Evolutionary conservation across 305 asterid species (phyloP), one percentile per base, ranked within the genome.

Genomic region (Solanum hybrid): DNA sequence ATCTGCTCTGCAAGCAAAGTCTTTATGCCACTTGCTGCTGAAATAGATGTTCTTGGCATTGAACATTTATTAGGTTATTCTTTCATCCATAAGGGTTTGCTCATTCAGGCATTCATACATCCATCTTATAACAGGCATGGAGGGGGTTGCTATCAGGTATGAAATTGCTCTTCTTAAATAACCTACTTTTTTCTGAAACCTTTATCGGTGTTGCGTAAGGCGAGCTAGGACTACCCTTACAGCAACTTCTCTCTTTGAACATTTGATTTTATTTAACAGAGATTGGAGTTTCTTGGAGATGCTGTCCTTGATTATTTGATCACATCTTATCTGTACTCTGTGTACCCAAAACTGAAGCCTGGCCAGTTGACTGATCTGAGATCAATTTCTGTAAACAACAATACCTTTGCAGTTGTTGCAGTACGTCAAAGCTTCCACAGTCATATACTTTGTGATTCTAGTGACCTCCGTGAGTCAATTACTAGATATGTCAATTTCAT

Each of bases 101-200:
- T 96, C 88, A 94, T 96, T 91, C 99, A 96, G 94, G 99, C 99
- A 79, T 96, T 98, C 89, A 91, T 98, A 89, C 99, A 98, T 92
- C 99, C 99, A 32, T 98, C 99, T 87, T 96, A 91, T 94, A 93
- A 93, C 95, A 93, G 91, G 85, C 94, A 91, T 88, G 89, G 86
- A 75, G 99, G 98, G 91, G 99, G 99, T 79, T 96, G 99, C 94
- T 98, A 96, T 94, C 99, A 98, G 98, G 99, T 96, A 91, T 87
- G 88, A 87, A 34, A 85, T 22, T 38, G 72, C 85, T 31, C 51
- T 87, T 85, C 76, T 89, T 88, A 85, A 75, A 69, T 89, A 26
- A 12, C 87, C 75, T 8, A 35, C 14, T 76, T 87, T 73, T 51
- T 85, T 86, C 78, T 73, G 79, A 24, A 75, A 24, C 35, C 37